Evolutionary conservation across 1,284 basidiomycete species (phyloP), one percentile per base, ranked within the genome.

Genomic region (Tylopilus sp.): DNA sequence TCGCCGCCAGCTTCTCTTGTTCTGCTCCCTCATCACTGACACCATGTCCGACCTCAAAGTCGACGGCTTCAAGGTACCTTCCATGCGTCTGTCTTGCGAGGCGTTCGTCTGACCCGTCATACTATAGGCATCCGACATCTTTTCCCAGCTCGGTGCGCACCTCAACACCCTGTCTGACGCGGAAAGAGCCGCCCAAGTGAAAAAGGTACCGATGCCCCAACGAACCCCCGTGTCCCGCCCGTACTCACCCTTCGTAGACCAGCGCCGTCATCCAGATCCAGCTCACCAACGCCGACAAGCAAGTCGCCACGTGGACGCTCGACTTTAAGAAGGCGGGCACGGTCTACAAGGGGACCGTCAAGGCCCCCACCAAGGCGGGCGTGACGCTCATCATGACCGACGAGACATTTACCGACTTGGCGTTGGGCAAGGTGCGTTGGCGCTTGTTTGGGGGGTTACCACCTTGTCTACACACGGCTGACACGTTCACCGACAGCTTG

Each of bases 261-360:
- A 96, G 95, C 78, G 95, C 94, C 70, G 89, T 97, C 79, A 97
- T 98, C 80, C 93, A 97, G 82, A 85, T 98, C 68, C 89, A 91
- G 69, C 88, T 98, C 73, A 91, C 93, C 81, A 96, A 96, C 78
- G 83, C 80, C 24, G 86, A 86, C 44, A 94, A 93, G 72, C 86
- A 94, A 79, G 91, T 93, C 76, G 94, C 85, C 57, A 85, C 86
- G 56, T 97, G 95, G 94, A 96, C 95, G n/a, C 95, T 99, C 72
- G 97, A 99, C 85, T 79, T 98, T 77, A 99, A 99, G 89, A 94
- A 96, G 83, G 87, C 89, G 44, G 95, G 94, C 36, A 85, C 87
- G 47, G 89, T 97, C 36, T 91, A 91, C 82, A 92, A 94, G 81
- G 96, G 95, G 51, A 81, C 84, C 26, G 91, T 92, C 5, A 89